Evolutionary conservation across 2,329 filamentous ascomycete genomes (phyloP).

Genomic region (Colletotrichum abscissum): DNA sequence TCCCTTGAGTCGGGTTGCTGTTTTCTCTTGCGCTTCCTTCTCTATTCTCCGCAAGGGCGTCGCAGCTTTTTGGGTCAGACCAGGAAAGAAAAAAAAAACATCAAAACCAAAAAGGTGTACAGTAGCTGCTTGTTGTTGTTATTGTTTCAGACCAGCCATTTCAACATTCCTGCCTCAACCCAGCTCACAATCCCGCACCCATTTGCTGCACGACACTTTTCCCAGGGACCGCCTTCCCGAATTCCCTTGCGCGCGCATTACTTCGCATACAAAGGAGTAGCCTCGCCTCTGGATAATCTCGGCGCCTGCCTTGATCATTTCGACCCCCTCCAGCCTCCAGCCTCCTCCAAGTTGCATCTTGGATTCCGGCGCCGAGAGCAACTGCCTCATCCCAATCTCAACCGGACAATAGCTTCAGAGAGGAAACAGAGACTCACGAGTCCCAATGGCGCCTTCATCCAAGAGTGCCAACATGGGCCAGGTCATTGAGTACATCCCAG

Average conservation of each 20-base stretch:
- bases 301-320: slow-evolving; percentile 27
- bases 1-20: not conserved
- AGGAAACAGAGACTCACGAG: slow-evolving; percentile 23
- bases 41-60: not conserved
- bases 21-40: not conserved
- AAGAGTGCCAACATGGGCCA: slow-evolving; percentile 77
- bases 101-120: not conserved
- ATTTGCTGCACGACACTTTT: slow-evolving; percentile 5
- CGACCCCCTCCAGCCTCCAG: slow-evolving; percentile 9
- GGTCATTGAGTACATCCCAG: slow-evolving; percentile 95
- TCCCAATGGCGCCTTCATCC: slow-evolving; percentile 63
- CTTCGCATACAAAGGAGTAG: slow-evolving; percentile 34
- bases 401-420: not conserved
- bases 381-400: too few species aligned
- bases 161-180: slow-evolving; percentile 29
- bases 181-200: slow-evolving; percentile 1
- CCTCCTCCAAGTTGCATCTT: not conserved
- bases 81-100: not conserved
- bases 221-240: not conserved
- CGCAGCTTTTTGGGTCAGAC: not conserved
- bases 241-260: slow-evolving; percentile 27
- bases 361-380: too few species aligned
- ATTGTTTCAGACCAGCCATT: slow-evolving; percentile 34
- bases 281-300: slow-evolving; percentile 24
- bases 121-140: slow-evolving; percentile 29